Evolutionary conservation across 805 yeast genomes (phyloP).

Genomic region (Maudiozyma barnettii): DNA sequence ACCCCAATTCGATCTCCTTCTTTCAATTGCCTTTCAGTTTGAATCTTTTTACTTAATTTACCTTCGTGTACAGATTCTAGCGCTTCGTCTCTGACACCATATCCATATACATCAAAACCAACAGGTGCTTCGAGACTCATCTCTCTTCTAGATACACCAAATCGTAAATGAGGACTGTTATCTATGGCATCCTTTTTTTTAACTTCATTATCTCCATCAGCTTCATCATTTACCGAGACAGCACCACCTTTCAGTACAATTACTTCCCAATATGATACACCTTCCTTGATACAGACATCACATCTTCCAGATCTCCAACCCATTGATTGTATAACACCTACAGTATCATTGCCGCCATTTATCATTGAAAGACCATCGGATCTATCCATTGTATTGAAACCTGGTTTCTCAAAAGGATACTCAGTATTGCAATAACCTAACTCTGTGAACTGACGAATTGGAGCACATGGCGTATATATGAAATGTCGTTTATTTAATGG

Average conservation of each 20-base stretch:
- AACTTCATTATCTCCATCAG: conserved; percentile 2
- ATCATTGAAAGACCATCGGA: conserved; percentile 45
- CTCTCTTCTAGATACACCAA: conserved; percentile 79
- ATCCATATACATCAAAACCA: conserved; percentile 91
- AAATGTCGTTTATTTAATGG: conserved; percentile 76
- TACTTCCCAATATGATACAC: conserved; percentile 72
- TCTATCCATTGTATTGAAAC: conserved; percentile 41
- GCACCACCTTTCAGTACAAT: conserved; percentile 37
- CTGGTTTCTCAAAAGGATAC: conserved; percentile 42
- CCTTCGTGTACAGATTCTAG: conserved; percentile 63
- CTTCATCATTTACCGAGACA: conserved; percentile 1
- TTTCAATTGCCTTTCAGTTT: conserved; percentile 35
- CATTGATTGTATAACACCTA: conserved; percentile 43
- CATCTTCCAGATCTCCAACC: conserved; percentile 81
- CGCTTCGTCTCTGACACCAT: conserved; percentile 72
- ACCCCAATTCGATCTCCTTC: conserved; percentile 82
- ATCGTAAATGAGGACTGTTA: conserved; percentile 49
- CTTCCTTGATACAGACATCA: conserved; percentile 68
- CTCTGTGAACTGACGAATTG: conserved; percentile 49
- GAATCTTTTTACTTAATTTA: conserved; percentile 35
- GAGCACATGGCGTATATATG: conserved; percentile 70
- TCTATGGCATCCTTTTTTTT: conserved; percentile 22
- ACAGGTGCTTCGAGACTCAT: conserved; percentile 90
- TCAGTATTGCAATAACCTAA: conserved; percentile 65
- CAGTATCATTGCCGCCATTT: conserved; percentile 23